Base-by-base conservation (phyloP, 352 stramenopile genomes). In the Phytopythium chamaehyphon region DNA sequence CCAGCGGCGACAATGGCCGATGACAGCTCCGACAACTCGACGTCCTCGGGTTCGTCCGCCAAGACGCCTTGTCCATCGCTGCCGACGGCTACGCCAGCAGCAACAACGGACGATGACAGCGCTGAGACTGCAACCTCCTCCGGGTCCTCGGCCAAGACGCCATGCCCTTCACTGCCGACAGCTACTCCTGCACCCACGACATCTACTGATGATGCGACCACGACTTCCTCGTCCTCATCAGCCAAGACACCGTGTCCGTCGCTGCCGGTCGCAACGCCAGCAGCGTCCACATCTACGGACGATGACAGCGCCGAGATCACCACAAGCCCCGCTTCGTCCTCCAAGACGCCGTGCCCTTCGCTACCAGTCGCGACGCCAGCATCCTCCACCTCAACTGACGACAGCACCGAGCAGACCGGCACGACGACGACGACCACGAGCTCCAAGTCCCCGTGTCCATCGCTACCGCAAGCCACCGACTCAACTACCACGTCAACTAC, bases 401-500 rank as follows among this genome's bases (percentile, higher is more conserved):
- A 61, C 40, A 54, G 40, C 5, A 50, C 51, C 7, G 51, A 40
- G 35, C 56, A 46, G 45, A 54, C 59, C n/a, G 31, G 54, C 28
- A n/a, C 21, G 7, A 42, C 52, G 19, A 14, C 37, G 0, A 37
- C 26, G 11, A 23, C 46, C 6, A 39, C 44, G 44, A 50, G 26
- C 26, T 38, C 51, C 26, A 50, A 71, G 39, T 59, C 64, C 4
- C 65, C 55, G 6, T 67, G 53, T 28, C 61, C 64, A n/a, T 66
- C 59, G 22, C 47, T 76, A n/a, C 67, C 71, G 7, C 58, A 78
- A 38, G 59, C 58, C 3, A 44, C 43, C 14, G 43, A 57, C n/a
- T 42, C 61, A 14, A 35, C 58, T 3, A 40, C 28, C 37, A 57
- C 28, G 51, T 33, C 63, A 26, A 46, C 43, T 16, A 66, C 49